Base-by-base conservation (phyloP, 225 moss, liverwort and hornwort genomes). In the Takakia lepidozioides region DNA sequence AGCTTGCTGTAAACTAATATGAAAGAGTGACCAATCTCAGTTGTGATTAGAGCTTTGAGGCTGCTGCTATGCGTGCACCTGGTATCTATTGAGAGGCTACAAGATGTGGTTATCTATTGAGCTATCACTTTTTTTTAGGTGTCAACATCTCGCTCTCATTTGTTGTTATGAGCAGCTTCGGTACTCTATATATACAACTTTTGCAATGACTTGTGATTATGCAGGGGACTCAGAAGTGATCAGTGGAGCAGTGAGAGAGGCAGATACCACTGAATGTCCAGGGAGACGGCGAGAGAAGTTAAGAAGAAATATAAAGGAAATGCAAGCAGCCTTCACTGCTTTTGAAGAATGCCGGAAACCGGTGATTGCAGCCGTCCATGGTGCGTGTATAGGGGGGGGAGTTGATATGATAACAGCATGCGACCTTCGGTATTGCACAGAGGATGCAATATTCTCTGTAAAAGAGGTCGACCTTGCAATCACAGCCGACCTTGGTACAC, bases 281-380 rank as follows among this genome's bases (percentile, higher is more conserved):
- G 92, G 80, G 47, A 68, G 74, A 35, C 82, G 80, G 27, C 71
- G 76, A 38, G 82, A 84, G 61, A 59, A 64, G 51, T 78, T 82
- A 29, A 60, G 74, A 48, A 74, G 82, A 49, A 59, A 73, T 13
- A 29, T 95, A 17, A 76, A 64, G 72, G 50, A 52, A 42, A 72
- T 84, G 79, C 93, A 90, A 55, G 76, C 72, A 36, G 68, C 87
- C 5, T 75, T 90, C 64, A 84, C 71, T 49, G 80, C 77, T 0
- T 73, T 95, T 42, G 87, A 95, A 43, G 71, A 64, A 29, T 90
- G 95, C 58, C 76, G 82, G 25, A 95, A 95, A 64, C 95, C 89
- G 35, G 90, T 95, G 27, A 74, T 95, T 23, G 86, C 82, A 15
- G 84, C 81, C 20, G 57, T 95, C 39, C 84, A 84, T 52, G 95